A percentile compares a stretch with the other conserved stretches of the same genome.
Evolutionary conservation across 805 yeast species (phyloP).

Genomic region (Scheffersomyces ergatensis): DNA sequence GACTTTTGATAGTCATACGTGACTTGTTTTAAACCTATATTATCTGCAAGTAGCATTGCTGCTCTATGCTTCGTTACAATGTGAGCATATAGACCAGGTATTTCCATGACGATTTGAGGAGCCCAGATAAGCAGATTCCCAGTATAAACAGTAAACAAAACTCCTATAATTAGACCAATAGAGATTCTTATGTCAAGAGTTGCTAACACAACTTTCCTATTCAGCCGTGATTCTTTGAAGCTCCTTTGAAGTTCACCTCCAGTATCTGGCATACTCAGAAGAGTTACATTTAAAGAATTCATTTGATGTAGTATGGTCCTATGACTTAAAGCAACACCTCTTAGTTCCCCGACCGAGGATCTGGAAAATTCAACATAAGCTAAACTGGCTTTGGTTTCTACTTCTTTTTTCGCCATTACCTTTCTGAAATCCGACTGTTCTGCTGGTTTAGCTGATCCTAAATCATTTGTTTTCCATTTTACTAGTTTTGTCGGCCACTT

Average conservation of each 20-base stretch:
- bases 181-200: constrained; percentile 50
- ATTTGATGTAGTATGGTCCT: constrained; percentile 86
- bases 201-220: constrained; percentile 53
- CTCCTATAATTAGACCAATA: constrained; percentile 81
- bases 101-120: constrained; percentile 68
- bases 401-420: constrained; percentile 4
- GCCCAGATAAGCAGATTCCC: constrained; percentile 84
- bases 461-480: constrained; percentile 82
- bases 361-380: constrained; percentile 93
- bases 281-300: constrained; percentile 66
- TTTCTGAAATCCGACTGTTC: background rate
- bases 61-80: constrained; percentile 69
- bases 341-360: constrained; percentile 84
- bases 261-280: constrained; percentile 64
- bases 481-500: constrained; percentile 73
- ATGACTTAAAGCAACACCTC: constrained; percentile 94
- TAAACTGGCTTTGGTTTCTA: constrained; percentile 44
- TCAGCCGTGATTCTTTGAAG: constrained; percentile 27
- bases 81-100: constrained; percentile 85
- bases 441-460: constrained; percentile 55
- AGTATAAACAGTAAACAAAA: constrained; percentile 74
- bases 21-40: constrained; percentile 83
- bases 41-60: constrained; percentile 77
- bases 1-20: constrained; percentile 89
- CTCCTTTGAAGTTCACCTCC: constrained; percentile 50